Evolutionary conservation across 176 grass and related monocot species (phyloP), one percentile per base, ranked within the genome.

Genomic region (Bromus sterilis): DNA sequence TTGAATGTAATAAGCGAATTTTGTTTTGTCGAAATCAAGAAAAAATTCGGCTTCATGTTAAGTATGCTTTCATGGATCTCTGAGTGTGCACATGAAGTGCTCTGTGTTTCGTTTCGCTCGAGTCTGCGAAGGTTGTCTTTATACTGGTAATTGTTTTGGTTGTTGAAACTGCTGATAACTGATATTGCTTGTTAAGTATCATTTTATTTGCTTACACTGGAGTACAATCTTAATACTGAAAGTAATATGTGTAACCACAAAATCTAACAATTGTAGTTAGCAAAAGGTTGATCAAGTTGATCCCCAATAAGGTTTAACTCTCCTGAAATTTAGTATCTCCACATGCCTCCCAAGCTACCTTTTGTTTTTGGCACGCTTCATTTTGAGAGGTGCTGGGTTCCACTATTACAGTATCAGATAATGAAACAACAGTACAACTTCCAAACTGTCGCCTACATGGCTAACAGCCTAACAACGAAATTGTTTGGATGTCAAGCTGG

Each of bases 1-100:
- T 6, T 43, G 56, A 74, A 75, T 78, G 6, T 74, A 88, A 88
- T 74, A 79, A 88, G 86, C 73, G 86, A 57, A 25, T 24, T 41
- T 42, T 83, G 66, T 72, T 83, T 80, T 40, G 25, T 53, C 7
- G 49, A 53, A 39, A 43, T 72, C 37, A 2, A 40, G 42, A 46
- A 6, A 10, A n/a, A 60, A 28, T 13, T 16, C n/a, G n/a, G 61
- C 78, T 60, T 59, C 46, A 15, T 78, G 14, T 49, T 0, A 28
- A 43, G 63, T 78, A 6, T 66, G 29, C 28, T 44, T 20, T 29
- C 6, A 67, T 60, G 46, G 26, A 29, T 76, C 29, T 56, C 16
- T 67, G 63, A n/a, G 0, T 11, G 24, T 57, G 55, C 9, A 57
- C 9, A 25, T 57, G 55, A 57, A 56, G 53, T 2, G 0, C 46